Percentiles rank a stretch among this genome's conserved stretches.
phyloP scores from a whole-genome alignment of 768 basidiomycete species.

The Pilatotrama ljubarskyi region DNA sequence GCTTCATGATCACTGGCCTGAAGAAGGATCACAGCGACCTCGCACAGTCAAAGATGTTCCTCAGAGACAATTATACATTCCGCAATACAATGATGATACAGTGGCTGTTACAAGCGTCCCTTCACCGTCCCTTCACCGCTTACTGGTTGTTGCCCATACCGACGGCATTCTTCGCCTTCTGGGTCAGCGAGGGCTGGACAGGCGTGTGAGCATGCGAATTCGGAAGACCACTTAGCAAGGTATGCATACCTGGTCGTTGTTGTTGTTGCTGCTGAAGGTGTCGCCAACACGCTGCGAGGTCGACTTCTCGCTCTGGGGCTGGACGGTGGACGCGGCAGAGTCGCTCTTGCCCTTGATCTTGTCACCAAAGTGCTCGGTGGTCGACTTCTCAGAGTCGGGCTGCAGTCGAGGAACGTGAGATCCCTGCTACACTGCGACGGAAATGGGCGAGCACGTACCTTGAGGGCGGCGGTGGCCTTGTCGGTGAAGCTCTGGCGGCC shows the following conservation, averaged over 20 bases:
- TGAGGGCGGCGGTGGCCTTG: slow-evolving; percentile 35
- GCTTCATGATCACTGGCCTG: too few species aligned
- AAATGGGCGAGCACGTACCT: slow-evolving; percentile 26
- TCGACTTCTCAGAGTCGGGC: slow-evolving; percentile 41
- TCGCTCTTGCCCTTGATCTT: slow-evolving; percentile 36
- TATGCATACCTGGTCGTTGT: slow-evolving; percentile 27
- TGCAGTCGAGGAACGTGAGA: slow-evolving; percentile 1
- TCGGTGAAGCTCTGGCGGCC: slow-evolving; percentile 37
- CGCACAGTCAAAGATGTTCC: too few species aligned
- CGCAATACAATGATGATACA: slow-evolving; percentile 4
- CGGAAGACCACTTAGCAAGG: not conserved
- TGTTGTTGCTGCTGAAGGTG: slow-evolving; percentile 34
- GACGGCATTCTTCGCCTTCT: slow-evolving; percentile 38
- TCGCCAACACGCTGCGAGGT: slow-evolving; percentile 37
- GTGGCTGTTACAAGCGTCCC: not conserved
- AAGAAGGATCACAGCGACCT: too few species aligned
- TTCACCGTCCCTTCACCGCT: not conserved
- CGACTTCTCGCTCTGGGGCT: slow-evolving; percentile 38
- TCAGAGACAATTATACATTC: not conserved
- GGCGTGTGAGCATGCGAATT: not conserved
- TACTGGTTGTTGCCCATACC: slow-evolving; percentile 32
- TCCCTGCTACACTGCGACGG: not conserved
- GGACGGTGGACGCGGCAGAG: slow-evolving; percentile 30
- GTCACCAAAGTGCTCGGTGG: slow-evolving; percentile 40
- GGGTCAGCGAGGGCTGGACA: slow-evolving; percentile 30